Evolutionary conservation across 352 stramenopile genomes (phyloP).

Genomic region (Globisporangium cylindrosporum): DNA sequence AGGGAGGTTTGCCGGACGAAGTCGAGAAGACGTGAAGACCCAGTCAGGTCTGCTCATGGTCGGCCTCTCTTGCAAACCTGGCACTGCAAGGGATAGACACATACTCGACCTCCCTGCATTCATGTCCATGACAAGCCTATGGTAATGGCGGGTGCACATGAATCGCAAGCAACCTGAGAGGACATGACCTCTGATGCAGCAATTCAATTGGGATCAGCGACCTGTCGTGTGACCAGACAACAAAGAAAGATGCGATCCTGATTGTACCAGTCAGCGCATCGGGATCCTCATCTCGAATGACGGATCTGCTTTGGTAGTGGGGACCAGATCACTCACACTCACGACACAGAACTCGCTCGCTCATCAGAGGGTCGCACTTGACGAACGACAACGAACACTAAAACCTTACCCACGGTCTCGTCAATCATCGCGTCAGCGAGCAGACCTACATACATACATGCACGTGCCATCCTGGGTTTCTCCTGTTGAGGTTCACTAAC

Average conservation of each 20-base stretch:
- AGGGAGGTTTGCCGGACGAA: neutral
- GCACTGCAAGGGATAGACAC: neutral
- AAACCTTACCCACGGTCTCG: neutral
- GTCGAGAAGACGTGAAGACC: neutral
- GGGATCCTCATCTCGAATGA: neutral
- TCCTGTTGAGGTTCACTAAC: neutral
- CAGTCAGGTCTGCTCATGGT: neutral
- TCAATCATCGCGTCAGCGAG: neutral
- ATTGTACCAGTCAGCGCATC: neutral
- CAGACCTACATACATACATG: neutral
- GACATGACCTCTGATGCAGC: too few relatives aligned
- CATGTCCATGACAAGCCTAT: too few relatives aligned
- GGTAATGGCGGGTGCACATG: too few relatives aligned
- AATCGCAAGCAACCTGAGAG: too few relatives aligned
- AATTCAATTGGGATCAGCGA: neutral
- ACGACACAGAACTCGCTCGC: neutral
- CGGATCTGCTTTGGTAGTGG: neutral
- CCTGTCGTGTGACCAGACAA: neutral
- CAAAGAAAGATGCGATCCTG: neutral
- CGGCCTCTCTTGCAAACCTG: neutral
- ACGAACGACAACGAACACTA: neutral
- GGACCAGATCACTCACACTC: neutral
- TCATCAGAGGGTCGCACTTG: neutral
- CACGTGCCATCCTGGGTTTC: neutral
- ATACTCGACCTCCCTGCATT: neutral